A percentile compares a stretch with the other conserved stretches of the same genome.
Conservation (phyloP, 2,329 filamentous ascomycete genomes). For the Thielaviopsis populi region DNA sequence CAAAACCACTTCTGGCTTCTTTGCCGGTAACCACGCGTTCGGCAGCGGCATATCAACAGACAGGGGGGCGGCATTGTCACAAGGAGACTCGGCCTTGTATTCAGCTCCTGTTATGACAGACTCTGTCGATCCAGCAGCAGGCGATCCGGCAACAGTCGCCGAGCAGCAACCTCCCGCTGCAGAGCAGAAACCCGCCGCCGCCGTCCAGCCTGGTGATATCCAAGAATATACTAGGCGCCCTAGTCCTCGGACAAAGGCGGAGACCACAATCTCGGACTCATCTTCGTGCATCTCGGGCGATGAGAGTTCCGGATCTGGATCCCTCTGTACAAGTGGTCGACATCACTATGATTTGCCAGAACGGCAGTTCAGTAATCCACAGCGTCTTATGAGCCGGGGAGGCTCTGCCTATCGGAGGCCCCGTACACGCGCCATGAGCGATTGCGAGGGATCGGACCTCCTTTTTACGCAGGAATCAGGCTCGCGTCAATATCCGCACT, state of each 20-base stretch:
- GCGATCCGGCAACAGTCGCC: neutral
- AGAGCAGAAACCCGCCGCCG: neutral
- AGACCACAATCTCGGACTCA: too few species aligned
- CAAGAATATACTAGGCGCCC: neutral
- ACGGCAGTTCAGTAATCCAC: too few species aligned
- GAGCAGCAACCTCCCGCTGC: neutral
- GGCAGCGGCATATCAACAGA: neutral
- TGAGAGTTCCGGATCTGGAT: too few species aligned
- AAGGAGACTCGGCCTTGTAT: neutral
- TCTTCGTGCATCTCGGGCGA: too few species aligned
- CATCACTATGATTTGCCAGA: too few species aligned
- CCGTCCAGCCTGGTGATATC: neutral
- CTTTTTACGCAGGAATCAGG: neutral
- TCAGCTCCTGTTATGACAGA: neutral
- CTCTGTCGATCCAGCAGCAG: too few species aligned
- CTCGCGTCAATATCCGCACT: neutral
- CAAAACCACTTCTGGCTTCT: neutral
- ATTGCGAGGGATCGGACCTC: neutral
- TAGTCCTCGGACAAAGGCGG: neutral
- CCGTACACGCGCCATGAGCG: neutral
- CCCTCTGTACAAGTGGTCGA: too few species aligned
- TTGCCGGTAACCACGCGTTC: neutral
- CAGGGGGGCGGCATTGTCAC: neutral
- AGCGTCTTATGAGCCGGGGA: too few species aligned
- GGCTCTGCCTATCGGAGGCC: too few species aligned